Evolutionary conservation across 768 basidiomycete genomes (phyloP).

Genomic region (Lenzites betulinus): DNA sequence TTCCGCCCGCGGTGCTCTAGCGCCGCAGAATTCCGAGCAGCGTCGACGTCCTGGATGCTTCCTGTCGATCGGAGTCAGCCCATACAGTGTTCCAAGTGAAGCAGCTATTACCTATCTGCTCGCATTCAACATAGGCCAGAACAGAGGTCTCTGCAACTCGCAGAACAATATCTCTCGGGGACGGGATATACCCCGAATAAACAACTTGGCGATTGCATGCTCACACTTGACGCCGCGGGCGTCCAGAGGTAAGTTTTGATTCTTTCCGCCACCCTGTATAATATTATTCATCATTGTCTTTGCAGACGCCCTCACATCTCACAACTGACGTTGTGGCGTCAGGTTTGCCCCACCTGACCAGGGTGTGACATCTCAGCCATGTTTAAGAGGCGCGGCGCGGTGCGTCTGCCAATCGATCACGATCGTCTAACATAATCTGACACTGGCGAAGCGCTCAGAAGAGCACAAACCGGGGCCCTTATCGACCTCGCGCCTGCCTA

Average conservation of each 20-base stretch:
- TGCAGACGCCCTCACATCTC: neutral
- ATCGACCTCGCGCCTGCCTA: neutral
- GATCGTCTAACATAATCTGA: slow-evolving; percentile 9
- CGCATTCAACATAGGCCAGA: no score
- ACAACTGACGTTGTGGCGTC: neutral
- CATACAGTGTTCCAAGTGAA: neutral
- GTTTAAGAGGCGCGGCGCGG: neutral
- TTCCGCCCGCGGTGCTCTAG: neutral
- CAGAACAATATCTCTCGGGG: no score
- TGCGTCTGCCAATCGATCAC: neutral
- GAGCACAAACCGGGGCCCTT: neutral
- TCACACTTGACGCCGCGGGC: no score
- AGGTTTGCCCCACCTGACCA: neutral
- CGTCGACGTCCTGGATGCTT: neutral
- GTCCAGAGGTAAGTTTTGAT: no score
- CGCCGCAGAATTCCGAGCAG: slow-evolving; percentile 2
- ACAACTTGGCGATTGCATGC: no score
- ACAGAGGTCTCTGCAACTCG: no score
- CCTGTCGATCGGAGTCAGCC: neutral
- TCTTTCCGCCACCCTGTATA: neutral
- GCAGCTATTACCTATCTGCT: no score
- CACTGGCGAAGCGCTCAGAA: neutral
- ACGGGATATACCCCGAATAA: no score
- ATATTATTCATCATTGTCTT: neutral
- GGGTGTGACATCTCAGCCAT: neutral